Percentiles rank a stretch among this genome's conserved stretches.
Conservation (phyloP, 2,329 filamentous ascomycete species). For the Tolypocladium ophioglossoides region DNA sequence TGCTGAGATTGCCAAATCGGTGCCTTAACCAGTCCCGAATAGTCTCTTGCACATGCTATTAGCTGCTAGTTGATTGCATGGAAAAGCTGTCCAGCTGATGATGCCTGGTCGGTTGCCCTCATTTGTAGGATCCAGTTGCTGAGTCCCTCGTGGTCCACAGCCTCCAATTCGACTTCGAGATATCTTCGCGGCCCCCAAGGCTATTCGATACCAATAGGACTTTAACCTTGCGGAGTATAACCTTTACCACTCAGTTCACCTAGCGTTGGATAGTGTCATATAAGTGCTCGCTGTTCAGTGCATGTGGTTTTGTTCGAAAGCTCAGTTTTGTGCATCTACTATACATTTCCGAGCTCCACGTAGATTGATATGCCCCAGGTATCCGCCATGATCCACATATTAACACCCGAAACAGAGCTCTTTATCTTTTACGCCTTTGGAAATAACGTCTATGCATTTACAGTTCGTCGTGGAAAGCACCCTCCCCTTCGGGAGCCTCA, state of each 20-base stretch:
- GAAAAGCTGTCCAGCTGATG: too few relatives aligned
- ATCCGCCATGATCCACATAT: not conserved
- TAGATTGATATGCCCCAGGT: not conserved
- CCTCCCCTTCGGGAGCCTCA: constrained; percentile 52
- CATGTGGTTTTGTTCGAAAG: not conserved
- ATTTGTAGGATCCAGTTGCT: too few relatives aligned
- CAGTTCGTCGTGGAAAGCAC: constrained; percentile 68
- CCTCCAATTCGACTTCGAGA: too few relatives aligned
- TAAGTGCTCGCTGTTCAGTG: not conserved
- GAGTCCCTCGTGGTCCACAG: too few relatives aligned
- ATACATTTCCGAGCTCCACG: not conserved
- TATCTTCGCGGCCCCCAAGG: too few relatives aligned
- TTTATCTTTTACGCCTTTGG: constrained; percentile 1
- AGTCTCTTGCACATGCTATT: too few relatives aligned
- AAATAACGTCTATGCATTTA: constrained; percentile 39
- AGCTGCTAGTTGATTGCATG: too few relatives aligned
- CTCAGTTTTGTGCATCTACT: not conserved
- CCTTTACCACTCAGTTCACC: not conserved
- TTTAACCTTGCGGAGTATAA: too few relatives aligned
- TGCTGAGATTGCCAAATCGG: too few relatives aligned
- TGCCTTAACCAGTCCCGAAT: too few relatives aligned
- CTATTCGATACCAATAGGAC: too few relatives aligned
- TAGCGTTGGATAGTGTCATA: not conserved
- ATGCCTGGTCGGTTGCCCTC: too few relatives aligned
- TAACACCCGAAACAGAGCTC: constrained; percentile 2